Evolutionary conservation across 441 rosid genomes (phyloP).

Genomic region (Populus hybrid): DNA sequence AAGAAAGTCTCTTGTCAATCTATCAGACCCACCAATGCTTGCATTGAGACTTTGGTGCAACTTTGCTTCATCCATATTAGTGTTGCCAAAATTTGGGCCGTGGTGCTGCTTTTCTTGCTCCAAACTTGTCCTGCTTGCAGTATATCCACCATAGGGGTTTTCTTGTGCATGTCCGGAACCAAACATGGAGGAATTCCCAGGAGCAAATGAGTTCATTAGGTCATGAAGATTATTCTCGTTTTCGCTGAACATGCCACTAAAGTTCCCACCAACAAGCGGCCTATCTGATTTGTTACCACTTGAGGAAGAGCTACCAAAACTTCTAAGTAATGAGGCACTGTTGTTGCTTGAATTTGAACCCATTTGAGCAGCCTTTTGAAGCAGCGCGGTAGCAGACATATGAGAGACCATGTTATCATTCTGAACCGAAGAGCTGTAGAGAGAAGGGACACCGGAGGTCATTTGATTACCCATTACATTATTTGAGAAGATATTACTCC

Average conservation of each 20-base stretch:
- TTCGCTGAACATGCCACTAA: slow-evolving; percentile 30
- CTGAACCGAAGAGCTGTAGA: slow-evolving; percentile 32
- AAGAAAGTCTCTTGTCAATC: slow-evolving; percentile 70
- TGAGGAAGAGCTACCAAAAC: slow-evolving; percentile 40
- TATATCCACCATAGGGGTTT: slow-evolving; percentile 36
- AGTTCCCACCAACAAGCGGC: slow-evolving; percentile 18
- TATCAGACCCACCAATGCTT: slow-evolving; percentile 45
- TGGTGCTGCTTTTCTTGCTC: slow-evolving; percentile 13
- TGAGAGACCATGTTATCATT: slow-evolving; percentile 36
- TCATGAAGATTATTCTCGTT: slow-evolving; percentile 43
- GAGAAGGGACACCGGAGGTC: slow-evolving; percentile 28
- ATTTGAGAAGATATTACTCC: slow-evolving; percentile 25
- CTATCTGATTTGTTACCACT: slow-evolving; percentile 21
- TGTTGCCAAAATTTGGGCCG: neutral
- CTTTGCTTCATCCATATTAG: slow-evolving; percentile 28
- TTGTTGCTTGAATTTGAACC: slow-evolving; percentile 55
- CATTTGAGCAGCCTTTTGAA: slow-evolving; percentile 86
- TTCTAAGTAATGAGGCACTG: slow-evolving; percentile 35
- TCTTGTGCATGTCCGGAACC: slow-evolving; percentile 32
- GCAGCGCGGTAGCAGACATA: slow-evolving; percentile 86
- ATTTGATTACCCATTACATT: slow-evolving; percentile 26
- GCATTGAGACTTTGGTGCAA: slow-evolving; percentile 26
- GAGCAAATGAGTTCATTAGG: slow-evolving; percentile 44
- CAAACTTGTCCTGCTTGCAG: slow-evolving; percentile 23
- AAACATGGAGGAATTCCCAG: slow-evolving; percentile 41